Evolutionary conservation across 768 basidiomycete species (phyloP), one percentile per base, ranked within the genome.

Genomic region (Auriscalpium vulgare): DNA sequence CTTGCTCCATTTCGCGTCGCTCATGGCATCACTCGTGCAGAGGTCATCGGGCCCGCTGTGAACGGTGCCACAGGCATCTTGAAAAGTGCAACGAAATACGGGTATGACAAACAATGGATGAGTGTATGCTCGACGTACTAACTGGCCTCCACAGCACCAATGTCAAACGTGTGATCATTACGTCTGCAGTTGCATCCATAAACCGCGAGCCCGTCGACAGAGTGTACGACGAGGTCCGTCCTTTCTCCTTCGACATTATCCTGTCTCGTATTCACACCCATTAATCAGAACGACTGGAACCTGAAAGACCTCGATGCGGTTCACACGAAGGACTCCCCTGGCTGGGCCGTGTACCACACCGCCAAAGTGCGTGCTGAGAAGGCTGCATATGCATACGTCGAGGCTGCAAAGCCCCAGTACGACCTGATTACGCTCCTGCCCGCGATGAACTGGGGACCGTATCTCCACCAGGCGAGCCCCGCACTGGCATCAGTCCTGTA

Each of bases 31-130:
- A 11, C 45, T 29, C 29, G 29, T 29, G 29, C 47, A 85, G 84
- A 87, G 57, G 62, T 88, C 40, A 82, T 89, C 59, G 68, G 66
- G 16, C 90, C 91, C 6, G 90, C 90, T 23, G 78, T 91, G 4
- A 70, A 80, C 3, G 89, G 90, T 1, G 91, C 89, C 0, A 62
- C 79, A 1, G 75, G 81, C 7, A 73, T 91, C 13, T 71, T 92
- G 23, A 70, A 80, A 57, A 81, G 81, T 46, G 77, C 81, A 9
- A 65, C 78, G 54, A 83, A 81, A 65, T 64, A 80, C 60, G 76
- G 74, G 80, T 83, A 58, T 19, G 70, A 59, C 3, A 37, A 16
- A 10, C 21, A 8, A 23, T 10, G 36, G 44, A 23, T 8, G 36
- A 14, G 14, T 8, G 36, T 29, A 16, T 16, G 17, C 16, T 9